Conservation (phyloP, 345 rosid genomes). For the Alliaria petiolata region DNA sequence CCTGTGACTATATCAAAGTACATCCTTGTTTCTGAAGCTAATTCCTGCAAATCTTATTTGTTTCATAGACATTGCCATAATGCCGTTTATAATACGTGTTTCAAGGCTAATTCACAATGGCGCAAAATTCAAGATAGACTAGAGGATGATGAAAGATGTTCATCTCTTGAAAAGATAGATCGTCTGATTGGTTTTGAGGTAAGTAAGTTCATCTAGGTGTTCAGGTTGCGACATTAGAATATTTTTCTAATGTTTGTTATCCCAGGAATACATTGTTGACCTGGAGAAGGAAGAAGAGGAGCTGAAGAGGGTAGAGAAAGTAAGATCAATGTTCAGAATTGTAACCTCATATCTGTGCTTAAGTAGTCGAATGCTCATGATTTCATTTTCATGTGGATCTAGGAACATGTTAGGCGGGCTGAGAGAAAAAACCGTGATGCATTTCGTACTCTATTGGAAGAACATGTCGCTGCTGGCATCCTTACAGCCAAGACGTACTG, state of each 20-base stretch:
- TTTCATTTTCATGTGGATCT: slow-evolving; percentile 25
- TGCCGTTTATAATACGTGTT: slow-evolving; percentile 18
- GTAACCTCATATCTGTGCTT: not conserved
- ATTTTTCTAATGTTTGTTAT: slow-evolving; percentile 27
- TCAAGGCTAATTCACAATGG: slow-evolving; percentile 87
- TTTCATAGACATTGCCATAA: slow-evolving; percentile 12
- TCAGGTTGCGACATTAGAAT: not conserved
- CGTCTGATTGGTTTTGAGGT: slow-evolving; percentile 82
- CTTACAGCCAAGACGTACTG: slow-evolving; percentile 86
- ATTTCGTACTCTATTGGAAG: slow-evolving; percentile 75
- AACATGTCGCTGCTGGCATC: slow-evolving; percentile 63
- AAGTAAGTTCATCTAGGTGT: slow-evolving; percentile 6
- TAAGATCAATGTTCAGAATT: slow-evolving; percentile 28
- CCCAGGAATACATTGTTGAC: slow-evolving; percentile 83
- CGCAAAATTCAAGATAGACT: slow-evolving; percentile 84
- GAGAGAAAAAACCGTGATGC: slow-evolving; percentile 96
- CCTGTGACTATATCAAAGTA: slow-evolving; percentile 97
- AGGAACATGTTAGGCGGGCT: slow-evolving; percentile 83
- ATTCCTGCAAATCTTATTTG: slow-evolving; percentile 3
- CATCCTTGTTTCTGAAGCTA: not conserved
- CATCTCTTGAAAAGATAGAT: slow-evolving; percentile 81
- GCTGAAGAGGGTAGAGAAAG: slow-evolving; percentile 84
- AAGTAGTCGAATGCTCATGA: not conserved
- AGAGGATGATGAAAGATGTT: slow-evolving; percentile 93
- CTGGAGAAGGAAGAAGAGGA: slow-evolving; percentile 93